These are phyloP conservation scores for Mucor mucedo DNA, from an alignment of 371 early-diverging fungal genomes.

Conservation along the genomic window DNA sequence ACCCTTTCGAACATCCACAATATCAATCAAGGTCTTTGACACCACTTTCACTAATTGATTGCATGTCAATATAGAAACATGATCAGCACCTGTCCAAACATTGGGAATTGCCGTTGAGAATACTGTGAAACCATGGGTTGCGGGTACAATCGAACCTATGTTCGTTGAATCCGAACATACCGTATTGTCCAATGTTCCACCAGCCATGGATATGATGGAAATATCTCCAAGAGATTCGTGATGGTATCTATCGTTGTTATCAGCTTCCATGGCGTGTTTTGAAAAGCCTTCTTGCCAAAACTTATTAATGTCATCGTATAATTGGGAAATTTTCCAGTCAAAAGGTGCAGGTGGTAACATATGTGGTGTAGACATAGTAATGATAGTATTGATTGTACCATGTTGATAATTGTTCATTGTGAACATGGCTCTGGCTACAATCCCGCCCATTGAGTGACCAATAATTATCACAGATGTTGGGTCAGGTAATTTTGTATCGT, in stretches of 20 bases:
- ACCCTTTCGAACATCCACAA: constrained; percentile 71
- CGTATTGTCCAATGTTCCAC: constrained; percentile 88
- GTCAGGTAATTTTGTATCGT: constrained; percentile 40
- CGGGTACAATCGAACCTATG: constrained; percentile 72
- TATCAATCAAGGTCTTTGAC: constrained; percentile 60
- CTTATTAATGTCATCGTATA: constrained; percentile 75
- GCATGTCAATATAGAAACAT: constrained; percentile 91
- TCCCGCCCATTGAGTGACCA: constrained; percentile 97
- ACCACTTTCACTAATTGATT: constrained; percentile 81
- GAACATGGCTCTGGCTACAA: constrained; percentile 87
- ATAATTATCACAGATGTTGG: constrained; percentile 83
- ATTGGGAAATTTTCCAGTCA: constrained; percentile 74
- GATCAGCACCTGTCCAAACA: constrained; percentile 92
- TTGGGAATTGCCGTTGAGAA: constrained; percentile 75
- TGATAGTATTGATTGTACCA: constrained; percentile 80
- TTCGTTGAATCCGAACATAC: constrained; percentile 83
- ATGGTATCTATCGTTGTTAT: constrained; percentile 14
- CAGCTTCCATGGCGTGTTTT: constrained; percentile 13
- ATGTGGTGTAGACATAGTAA: constrained; percentile 94
- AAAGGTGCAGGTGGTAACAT: constrained; percentile 82
- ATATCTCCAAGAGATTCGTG: constrained; percentile 55
- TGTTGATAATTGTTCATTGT: constrained; percentile 74
- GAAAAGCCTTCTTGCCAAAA: constrained; percentile 74
- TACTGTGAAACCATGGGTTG: constrained; percentile 75
- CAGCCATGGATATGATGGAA: constrained; percentile 88